These are phyloP conservation scores for Colletotrichum lupini DNA, from an alignment of 2,329 filamentous ascomycete species.

Conservation along the genomic window DNA sequence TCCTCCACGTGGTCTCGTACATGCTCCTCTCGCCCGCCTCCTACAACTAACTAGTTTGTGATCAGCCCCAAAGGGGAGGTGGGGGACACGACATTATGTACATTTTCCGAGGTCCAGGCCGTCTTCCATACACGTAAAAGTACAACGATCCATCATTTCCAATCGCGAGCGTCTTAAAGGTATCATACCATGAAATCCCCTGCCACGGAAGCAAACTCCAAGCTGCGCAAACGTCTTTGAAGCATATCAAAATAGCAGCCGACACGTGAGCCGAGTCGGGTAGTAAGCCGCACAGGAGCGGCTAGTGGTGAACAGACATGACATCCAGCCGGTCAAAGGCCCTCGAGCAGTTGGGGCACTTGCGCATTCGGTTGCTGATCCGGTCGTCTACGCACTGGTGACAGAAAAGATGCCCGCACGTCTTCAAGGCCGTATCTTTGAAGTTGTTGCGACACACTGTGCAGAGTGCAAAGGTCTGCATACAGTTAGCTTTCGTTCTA, in stretches of 20 bases:
- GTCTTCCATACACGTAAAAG: slow-evolving; percentile 37
- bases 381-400: slow-evolving; percentile 89
- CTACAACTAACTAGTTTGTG: neutral
- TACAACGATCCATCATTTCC: slow-evolving; percentile 36
- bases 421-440: slow-evolving; percentile 93
- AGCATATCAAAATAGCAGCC: slow-evolving; percentile 14
- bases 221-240: slow-evolving; percentile 18
- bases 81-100: slow-evolving; percentile 26
- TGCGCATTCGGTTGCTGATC: slow-evolving; percentile 88
- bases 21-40: neutral
- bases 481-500: slow-evolving; percentile 37
- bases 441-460: slow-evolving; percentile 93
- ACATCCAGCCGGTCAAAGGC: slow-evolving; percentile 92
- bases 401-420: slow-evolving; percentile 96
- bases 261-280: neutral
- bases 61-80: neutral
- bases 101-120: slow-evolving; percentile 27
- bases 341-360: slow-evolving; percentile 94
- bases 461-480: slow-evolving; percentile 69
- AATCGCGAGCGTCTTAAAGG: slow-evolving; percentile 32
- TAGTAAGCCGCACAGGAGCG: slow-evolving; percentile 1
- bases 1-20: slow-evolving; percentile 4
- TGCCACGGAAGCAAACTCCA: slow-evolving; percentile 32
- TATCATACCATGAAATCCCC: slow-evolving; percentile 35
- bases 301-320: slow-evolving; percentile 74